Evolutionary conservation across 2,329 filamentous ascomycete species (phyloP), one percentile per base, ranked within the genome.

Genomic region (Penicillium sp.): DNA sequence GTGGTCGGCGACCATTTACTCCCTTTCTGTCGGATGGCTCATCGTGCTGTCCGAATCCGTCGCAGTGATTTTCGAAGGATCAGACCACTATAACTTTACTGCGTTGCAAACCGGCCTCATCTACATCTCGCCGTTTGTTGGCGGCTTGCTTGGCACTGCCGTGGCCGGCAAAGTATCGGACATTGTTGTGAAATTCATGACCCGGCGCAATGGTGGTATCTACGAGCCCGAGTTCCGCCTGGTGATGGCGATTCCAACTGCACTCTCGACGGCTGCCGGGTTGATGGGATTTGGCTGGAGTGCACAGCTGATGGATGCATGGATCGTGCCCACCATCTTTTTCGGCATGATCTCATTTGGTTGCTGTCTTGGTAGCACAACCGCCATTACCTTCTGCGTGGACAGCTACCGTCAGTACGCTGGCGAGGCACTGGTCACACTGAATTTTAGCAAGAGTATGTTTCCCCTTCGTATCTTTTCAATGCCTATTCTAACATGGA

Each of bases 281-380:
- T 78, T 97, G 13, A 95, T 96, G 83, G 91, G 89, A 2, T 97
- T 93, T 61, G 91, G 91, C n/a, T 97, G 91, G 93, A 89, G 86
- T 8, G 88, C 86, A 0, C 68, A 88, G 52, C 77, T 84, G 46
- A 75, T 76, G 20, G 82, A 96, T 60, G 75, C 78, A 18, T 97
- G 87, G 87, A 94, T 95, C 42, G 87, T 95, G 0, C 93, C 93
- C 0, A 96, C 91, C 0, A 66, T 95, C 3, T 96, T 97, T 71
- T 96, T 97, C 56, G 91, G 91, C 6, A 68, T 96, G 39, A 83
- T 95, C 26, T 93, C 87, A 0, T 96, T 97, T 62, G 93, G 91
- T 1, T 96, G 91, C 69, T 87, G 86, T 3, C 76, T 97, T 1
- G 91, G 89, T 0, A 89, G 85, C 23, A 96, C 91, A 0, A 97